Conservation (phyloP, 2,329 filamentous ascomycete genomes). For the Stemphylium vesicarium region DNA sequence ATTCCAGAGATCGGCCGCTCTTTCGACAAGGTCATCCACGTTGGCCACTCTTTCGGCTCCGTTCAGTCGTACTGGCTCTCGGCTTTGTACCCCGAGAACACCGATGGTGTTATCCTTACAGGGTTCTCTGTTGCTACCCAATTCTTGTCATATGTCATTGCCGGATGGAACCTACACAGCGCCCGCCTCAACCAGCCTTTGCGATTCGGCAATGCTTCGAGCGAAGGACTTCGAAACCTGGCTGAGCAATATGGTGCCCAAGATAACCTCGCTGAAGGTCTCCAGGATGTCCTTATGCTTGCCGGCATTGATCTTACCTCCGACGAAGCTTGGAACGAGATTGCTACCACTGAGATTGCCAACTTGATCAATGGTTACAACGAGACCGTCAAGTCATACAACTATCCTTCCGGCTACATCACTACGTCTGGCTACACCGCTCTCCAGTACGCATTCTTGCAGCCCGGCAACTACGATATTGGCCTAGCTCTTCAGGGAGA, state of each 20-base stretch:
- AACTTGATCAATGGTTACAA: constrained; percentile 43
- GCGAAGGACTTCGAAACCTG: constrained; percentile 11
- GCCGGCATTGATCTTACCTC: constrained; percentile 20
- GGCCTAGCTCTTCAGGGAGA: constrained; percentile 57
- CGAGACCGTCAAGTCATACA: constrained; percentile 24
- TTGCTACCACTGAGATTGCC: constrained; percentile 38
- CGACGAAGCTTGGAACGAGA: constrained; percentile 35
- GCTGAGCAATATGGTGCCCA: constrained; percentile 17
- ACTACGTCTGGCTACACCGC: constrained; percentile 54
- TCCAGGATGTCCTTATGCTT: constrained; percentile 26
- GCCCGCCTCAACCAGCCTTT: constrained; percentile 53
- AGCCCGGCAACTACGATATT: constrained; percentile 62
- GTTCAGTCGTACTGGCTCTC: constrained; percentile 64
- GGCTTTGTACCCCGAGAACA: constrained; percentile 59
- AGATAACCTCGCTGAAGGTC: constrained; percentile 17
- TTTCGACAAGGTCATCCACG: constrained; percentile 60
- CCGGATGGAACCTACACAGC: constrained; percentile 57
- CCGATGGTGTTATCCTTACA: constrained; percentile 65
- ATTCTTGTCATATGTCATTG: constrained; percentile 53
- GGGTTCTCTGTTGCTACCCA: constrained; percentile 61
- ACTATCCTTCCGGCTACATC: constrained; percentile 60
- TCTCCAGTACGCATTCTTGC: constrained; percentile 59
- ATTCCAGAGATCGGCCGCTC: constrained; percentile 52
- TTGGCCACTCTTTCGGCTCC: constrained; percentile 70
- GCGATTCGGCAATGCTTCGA: constrained; percentile 46